Evolutionary conservation across 2,329 filamentous ascomycete genomes (phyloP), one percentile per base, ranked within the genome.

Genomic region (Cytospora piceae): DNA sequence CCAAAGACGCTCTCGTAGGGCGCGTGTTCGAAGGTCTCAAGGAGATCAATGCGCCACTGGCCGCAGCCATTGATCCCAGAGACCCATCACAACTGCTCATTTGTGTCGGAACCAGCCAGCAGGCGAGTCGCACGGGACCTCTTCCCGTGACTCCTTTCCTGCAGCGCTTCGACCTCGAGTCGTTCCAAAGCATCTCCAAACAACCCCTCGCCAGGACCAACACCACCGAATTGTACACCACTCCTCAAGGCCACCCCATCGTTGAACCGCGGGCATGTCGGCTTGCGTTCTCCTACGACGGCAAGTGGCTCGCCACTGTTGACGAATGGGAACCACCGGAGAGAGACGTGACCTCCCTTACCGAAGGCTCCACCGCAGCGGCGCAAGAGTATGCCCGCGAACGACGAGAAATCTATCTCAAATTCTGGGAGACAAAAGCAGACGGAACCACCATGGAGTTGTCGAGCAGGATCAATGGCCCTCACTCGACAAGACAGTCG

Each of bases 161-260:
- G 39, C 95, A 99, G 76, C 92, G 91, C 0, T 93, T 96, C 73
- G 93, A 98, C 76, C 82, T 96, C n/a, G 86, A 88, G 39, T 87
- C 89, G 2, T 89, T 92, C 70, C 88, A 88, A 64, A 92, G 94
- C 69, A 78, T 96, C 46, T 87, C 87, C n/a, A 91, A 92, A 68
- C 95, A 99, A 80, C 93, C 95, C 7, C 80, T 99, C 69, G 90
- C 94, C 8, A 87, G 95, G 60, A 96, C 94, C 56, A 94, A 96
- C 72, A 87, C 91, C 4, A 97, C 94, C 0, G 90, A 92, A 66
- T 80, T 91, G 69, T 96, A 93, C 72, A 82, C 90, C 51, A 90
- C 89, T 9, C 89, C 89, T 17, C 89, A 90, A 69, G 88, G 91
- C 6, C 84, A 86, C 60, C 83, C 85, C 5, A 87, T 98, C 58